Conservation (phyloP, 2,329 filamentous ascomycete genomes). For the Bipolaris sorokiniana region DNA sequence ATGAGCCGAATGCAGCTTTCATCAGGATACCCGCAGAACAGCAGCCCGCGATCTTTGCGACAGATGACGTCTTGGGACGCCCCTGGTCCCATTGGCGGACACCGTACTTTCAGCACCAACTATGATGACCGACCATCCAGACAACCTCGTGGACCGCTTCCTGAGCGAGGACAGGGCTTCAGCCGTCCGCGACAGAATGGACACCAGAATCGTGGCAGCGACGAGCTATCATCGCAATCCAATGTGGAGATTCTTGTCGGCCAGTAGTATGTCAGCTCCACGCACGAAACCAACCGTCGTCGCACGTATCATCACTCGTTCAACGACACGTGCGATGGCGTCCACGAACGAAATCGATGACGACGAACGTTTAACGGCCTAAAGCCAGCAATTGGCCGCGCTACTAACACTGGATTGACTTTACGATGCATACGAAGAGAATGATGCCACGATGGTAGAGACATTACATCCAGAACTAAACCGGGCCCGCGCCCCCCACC, state of each 20-base stretch:
- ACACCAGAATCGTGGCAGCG: conserved; percentile 66
- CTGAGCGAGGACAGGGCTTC: conserved; percentile 66
- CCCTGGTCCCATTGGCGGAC: conserved; percentile 68
- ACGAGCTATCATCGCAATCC: conserved; percentile 66
- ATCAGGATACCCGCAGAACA: conserved; percentile 56
- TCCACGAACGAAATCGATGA: conserved; percentile 39
- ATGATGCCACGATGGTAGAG: conserved; percentile 52
- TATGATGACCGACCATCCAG: conserved; percentile 66
- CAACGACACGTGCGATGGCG: conserved; percentile 32
- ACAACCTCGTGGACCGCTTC: conserved; percentile 66
- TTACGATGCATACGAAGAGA: conserved; percentile 51
- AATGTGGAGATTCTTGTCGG: conserved; percentile 69
- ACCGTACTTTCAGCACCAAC: conserved; percentile 65
- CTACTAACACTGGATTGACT: conserved; percentile 38
- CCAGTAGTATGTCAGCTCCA: conserved; percentile 49
- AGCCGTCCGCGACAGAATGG: conserved; percentile 64
- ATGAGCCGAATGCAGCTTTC: conserved; percentile 64
- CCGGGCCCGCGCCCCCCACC: conserved; percentile 40
- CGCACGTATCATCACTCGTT: conserved; percentile 33
- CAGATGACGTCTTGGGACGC: conserved; percentile 67
- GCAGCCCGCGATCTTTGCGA: conserved; percentile 65
- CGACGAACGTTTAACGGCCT: conserved; percentile 44
- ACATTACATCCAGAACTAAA: conserved; percentile 39
- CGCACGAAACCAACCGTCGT: conserved; percentile 22
- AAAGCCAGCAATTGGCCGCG: conserved; percentile 30